phyloP scores from a whole-genome alignment of 2,329 filamentous ascomycete genomes.

The Arthroderma sp. region DNA sequence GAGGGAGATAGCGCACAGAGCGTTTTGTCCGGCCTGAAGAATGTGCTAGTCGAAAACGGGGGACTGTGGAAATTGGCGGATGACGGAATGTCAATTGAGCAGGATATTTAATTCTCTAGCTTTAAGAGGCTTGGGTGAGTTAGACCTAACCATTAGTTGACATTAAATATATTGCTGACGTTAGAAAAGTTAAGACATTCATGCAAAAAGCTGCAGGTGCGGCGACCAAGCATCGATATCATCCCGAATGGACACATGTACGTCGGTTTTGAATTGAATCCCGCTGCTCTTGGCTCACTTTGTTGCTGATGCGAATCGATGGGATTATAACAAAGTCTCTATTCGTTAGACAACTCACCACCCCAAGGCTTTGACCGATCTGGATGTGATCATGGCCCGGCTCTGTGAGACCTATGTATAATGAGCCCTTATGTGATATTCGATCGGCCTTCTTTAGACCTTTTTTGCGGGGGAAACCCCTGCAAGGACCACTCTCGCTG shows the following conservation, averaged over 20 bases:
- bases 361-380: neutral
- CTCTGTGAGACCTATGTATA: neutral
- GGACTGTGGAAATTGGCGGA: constrained; percentile 2
- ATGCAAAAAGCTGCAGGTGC: constrained; percentile 1
- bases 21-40: neutral
- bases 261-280: neutral
- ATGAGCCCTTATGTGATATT: neutral
- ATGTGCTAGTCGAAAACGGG: neutral
- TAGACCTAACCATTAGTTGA: neutral
- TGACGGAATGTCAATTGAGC: constrained; percentile 3
- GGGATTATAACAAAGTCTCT: constrained; percentile 4
- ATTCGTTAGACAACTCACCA: constrained; percentile 4
- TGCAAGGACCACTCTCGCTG: constrained; percentile 22
- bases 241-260: constrained; percentile 6
- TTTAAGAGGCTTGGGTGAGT: constrained; percentile 4
- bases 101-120: neutral
- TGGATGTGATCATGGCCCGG: constrained; percentile 2
- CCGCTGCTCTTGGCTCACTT: neutral
- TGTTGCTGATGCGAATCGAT: neutral
- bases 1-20: neutral
- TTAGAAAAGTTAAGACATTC: neutral
- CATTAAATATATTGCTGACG: neutral
- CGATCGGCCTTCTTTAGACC: neutral
- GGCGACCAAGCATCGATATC: constrained; percentile 2
- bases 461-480: constrained; percentile 12